These are phyloP conservation scores for Saccharomycopsis fibuligera DNA, from an alignment of 805 yeast genomes.

Conservation along the genomic window DNA sequence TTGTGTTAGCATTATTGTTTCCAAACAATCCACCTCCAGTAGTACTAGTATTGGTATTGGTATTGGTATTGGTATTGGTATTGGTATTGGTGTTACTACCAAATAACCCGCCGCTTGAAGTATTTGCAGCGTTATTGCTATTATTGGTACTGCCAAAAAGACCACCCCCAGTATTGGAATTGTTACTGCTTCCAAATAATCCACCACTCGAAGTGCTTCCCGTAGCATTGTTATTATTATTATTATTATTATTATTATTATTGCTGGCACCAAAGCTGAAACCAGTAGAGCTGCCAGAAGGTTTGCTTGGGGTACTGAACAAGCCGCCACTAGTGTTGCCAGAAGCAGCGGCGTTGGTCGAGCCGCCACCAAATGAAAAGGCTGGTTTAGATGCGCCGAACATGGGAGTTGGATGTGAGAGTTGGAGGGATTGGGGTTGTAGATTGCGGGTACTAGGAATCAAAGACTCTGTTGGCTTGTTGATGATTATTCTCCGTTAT, in stretches of 20 bases:
- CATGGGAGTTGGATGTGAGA: too few species aligned
- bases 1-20: constrained; percentile 19
- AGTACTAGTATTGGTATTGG: constrained; percentile 21
- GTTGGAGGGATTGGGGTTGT: too few species aligned
- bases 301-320: constrained; percentile 22
- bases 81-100: constrained; percentile 23
- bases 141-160: constrained; percentile 31
- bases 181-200: constrained; percentile 18
- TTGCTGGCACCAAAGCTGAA: constrained; percentile 28
- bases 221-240: not conserved
- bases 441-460: too few species aligned
- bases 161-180: constrained; percentile 23
- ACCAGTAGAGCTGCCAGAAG: constrained; percentile 48
- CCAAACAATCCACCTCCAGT: constrained; percentile 31
- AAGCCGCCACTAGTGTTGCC: constrained; percentile 23
- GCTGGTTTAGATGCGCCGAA: not conserved
- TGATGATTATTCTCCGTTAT: too few species aligned
- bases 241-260: constrained; percentile 12
- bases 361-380: constrained; percentile 3
- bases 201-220: constrained; percentile 22
- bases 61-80: constrained; percentile 13
- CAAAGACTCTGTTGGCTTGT: too few species aligned
- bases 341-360: constrained; percentile 18
- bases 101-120: constrained; percentile 25
- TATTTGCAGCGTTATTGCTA: constrained; percentile 18